Conservation (phyloP, 257 asterid species). For the Salvia miltiorrhiza region DNA sequence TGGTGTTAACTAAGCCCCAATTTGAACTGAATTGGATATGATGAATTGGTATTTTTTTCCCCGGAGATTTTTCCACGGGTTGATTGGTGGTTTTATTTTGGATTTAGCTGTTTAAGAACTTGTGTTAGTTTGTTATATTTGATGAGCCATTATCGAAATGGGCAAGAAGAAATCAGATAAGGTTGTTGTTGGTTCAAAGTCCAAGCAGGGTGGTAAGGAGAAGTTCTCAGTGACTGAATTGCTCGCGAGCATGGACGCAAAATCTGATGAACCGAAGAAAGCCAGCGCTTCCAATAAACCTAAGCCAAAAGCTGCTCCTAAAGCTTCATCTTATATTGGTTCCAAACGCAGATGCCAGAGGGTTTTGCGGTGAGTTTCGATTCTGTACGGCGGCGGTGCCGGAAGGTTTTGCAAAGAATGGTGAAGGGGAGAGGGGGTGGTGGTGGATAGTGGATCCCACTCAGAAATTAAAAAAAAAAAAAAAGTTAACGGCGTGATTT, state of each 20-base stretch:
- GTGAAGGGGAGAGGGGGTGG: no score
- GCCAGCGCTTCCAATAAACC: conserved; percentile 35
- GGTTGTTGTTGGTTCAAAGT: conserved; percentile 36
- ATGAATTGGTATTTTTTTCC: neutral
- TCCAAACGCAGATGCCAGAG: no score
- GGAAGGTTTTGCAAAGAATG: no score
- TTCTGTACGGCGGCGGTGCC: no score
- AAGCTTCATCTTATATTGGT: conserved; percentile 42
- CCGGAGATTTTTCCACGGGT: neutral
- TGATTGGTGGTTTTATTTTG: neutral
- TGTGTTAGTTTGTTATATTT: neutral
- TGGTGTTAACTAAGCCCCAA: neutral
- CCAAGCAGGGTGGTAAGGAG: conserved; percentile 54
- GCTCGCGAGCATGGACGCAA: conserved; percentile 62
- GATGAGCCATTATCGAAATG: conserved; percentile 30
- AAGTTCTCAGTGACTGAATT: conserved; percentile 57
- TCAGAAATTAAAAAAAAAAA: no score
- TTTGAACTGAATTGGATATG: neutral
- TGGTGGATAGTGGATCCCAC: no score
- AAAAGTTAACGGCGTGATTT: no score
- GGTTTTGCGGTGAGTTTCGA: no score
- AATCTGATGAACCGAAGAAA: conserved; percentile 61
- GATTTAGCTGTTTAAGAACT: neutral
- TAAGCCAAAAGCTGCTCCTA: conserved; percentile 48
- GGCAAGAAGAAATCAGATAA: conserved; percentile 68